These are phyloP conservation scores for Caryopteris hybrid DNA, from an alignment of 305 asterid genomes.

Conservation along the genomic window DNA sequence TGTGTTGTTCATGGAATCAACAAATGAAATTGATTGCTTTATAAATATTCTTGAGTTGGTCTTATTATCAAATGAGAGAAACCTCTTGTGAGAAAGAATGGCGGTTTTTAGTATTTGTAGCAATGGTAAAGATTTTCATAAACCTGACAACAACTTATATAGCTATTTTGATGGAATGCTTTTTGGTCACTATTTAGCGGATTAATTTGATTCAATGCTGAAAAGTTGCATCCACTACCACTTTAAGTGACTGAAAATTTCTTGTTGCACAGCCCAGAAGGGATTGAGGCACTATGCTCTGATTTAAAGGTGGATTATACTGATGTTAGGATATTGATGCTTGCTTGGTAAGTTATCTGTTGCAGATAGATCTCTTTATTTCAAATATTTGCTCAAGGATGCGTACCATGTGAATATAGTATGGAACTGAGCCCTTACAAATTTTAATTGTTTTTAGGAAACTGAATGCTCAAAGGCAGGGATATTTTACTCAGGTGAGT, in stretches of 20 bases:
- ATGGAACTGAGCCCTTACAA: constrained; percentile 22
- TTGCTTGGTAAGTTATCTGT: constrained; percentile 64
- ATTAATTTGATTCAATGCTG: not conserved
- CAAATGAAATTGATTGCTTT: not conserved
- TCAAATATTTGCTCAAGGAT: not conserved
- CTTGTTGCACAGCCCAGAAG: constrained; percentile 63
- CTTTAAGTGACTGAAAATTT: constrained; percentile 2
- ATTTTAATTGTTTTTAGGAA: constrained; percentile 49
- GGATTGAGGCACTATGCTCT: constrained; percentile 66
- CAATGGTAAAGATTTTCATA: not conserved
- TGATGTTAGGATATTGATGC: constrained; percentile 72
- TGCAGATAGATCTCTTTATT: constrained; percentile 4
- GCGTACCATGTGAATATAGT: constrained; percentile 8
- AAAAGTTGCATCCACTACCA: not conserved
- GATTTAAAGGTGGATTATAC: constrained; percentile 62
- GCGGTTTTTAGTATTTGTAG: not conserved
- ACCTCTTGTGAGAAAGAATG: not conserved
- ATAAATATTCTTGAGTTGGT: not conserved
- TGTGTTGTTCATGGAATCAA: not conserved
- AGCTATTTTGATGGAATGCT: not conserved
- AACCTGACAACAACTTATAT: not conserved
- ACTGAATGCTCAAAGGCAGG: constrained; percentile 82
- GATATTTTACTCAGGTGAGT: constrained; percentile 70
- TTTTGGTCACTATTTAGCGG: not conserved
- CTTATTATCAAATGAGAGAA: not conserved